These are phyloP conservation scores for Xylaria hypoxylon DNA, from an alignment of 2,329 filamentous ascomycete genomes.

Conservation along the genomic window DNA sequence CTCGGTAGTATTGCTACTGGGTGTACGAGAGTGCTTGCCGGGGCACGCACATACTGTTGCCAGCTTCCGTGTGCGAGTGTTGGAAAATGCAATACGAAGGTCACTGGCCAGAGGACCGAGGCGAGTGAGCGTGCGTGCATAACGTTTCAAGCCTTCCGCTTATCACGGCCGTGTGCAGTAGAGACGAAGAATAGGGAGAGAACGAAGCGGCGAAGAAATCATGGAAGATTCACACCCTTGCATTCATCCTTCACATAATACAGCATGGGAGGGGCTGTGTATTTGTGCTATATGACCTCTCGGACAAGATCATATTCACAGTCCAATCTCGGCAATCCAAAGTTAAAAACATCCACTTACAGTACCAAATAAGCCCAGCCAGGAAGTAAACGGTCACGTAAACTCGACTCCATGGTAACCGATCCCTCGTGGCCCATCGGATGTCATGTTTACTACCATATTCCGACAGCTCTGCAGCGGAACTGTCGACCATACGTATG, in stretches of 20 bases:
- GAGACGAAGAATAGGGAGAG: not conserved
- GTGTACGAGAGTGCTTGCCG: conserved; percentile 48
- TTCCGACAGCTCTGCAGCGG: not conserved
- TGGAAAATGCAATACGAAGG: conserved; percentile 22
- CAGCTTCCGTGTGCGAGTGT: conserved; percentile 47
- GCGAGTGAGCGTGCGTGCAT: conserved; percentile 21
- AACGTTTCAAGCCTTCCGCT: not conserved
- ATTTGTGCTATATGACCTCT: not conserved
- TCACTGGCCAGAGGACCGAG: conserved; percentile 20
- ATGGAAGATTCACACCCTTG: not conserved
- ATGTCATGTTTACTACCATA: not conserved
- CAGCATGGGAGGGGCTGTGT: not conserved
- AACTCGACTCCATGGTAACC: conserved; percentile 25
- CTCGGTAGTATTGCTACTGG: conserved; percentile 51
- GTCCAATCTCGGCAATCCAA: not conserved
- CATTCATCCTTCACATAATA: not conserved
- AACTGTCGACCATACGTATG: conserved; percentile 8
- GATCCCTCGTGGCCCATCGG: not conserved
- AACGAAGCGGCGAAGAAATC: not conserved
- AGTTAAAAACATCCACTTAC: not conserved
- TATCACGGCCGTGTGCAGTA: not conserved
- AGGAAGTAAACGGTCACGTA: not conserved
- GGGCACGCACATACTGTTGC: conserved; percentile 56
- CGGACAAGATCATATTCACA: not conserved
- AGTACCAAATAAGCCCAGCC: not conserved